Evolutionary conservation across 75 land plant species (phyloP).

Genomic region (Sequoiadendron giganteum): DNA sequence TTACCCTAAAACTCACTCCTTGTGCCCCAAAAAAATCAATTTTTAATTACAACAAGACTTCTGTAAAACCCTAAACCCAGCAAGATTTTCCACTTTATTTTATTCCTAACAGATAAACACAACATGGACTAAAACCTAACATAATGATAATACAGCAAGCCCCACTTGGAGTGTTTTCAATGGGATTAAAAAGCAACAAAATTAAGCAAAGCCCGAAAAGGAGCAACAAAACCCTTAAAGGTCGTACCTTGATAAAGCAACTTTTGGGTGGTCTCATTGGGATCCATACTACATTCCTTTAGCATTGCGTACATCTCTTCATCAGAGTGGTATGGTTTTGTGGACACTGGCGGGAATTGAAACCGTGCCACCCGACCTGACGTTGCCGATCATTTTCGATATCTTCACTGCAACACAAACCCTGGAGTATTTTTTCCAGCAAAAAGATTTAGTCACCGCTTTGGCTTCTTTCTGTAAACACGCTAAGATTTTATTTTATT

Average conservation of each 20-base stretch:
- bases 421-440: neutral
- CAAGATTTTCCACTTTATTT: neutral
- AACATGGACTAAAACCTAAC: neutral
- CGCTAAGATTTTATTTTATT: no score
- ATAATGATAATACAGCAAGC: neutral
- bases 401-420: neutral
- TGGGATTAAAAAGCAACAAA: neutral
- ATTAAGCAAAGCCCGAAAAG: neutral
- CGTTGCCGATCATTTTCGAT: conserved; percentile 43
- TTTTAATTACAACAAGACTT: neutral
- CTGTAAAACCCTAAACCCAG: conserved; percentile 5
- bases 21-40: neutral
- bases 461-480: neutral
- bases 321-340: conserved; percentile 53
- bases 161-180: neutral
- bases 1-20: neutral
- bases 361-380: conserved; percentile 22
- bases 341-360: conserved; percentile 40
- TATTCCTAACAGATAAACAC: neutral
- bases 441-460: neutral
- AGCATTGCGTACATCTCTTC: conserved; percentile 88
- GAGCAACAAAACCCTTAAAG: conserved; percentile 4
- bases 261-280: conserved; percentile 66
- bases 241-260: conserved; percentile 65
- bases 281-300: conserved; percentile 76